Percentiles rank a stretch among this genome's conserved stretches.
Conservation (phyloP, 352 stramenopile genomes). For the Thraustotheca clavata region DNA sequence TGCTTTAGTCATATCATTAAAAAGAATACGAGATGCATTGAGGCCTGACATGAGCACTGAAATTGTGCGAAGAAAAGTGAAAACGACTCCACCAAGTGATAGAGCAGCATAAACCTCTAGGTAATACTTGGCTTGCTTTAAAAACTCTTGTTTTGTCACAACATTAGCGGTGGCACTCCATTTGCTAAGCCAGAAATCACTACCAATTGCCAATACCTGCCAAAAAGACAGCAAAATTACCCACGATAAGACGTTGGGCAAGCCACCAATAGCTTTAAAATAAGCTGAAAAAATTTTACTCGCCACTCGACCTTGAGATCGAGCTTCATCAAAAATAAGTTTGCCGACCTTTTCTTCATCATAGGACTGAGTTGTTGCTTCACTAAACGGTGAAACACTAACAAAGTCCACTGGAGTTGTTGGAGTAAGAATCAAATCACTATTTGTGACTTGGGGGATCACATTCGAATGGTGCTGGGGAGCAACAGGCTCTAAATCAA, state of each 20-base stretch:
- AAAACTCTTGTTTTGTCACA: not conserved
- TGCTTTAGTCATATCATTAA: slow-evolving; percentile 79
- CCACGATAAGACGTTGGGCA: not conserved
- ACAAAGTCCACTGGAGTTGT: not conserved
- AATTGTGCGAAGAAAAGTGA: slow-evolving; percentile 52
- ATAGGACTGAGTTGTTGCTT: not conserved
- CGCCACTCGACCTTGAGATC: slow-evolving; percentile 35
- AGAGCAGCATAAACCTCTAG: slow-evolving; percentile 53
- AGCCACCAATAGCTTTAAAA: slow-evolving; percentile 32
- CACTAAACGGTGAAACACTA: not conserved
- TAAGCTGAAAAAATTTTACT: slow-evolving; percentile 39
- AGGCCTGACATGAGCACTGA: slow-evolving; percentile 46
- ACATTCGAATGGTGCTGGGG: too few species aligned
- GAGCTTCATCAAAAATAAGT: slow-evolving; percentile 66
- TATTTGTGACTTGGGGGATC: not conserved
- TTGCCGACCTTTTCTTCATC: not conserved
- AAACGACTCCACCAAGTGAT: slow-evolving; percentile 38
- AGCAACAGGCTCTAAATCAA: too few species aligned
- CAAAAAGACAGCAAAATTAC: slow-evolving; percentile 11
- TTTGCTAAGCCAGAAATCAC: not conserved
- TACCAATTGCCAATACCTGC: not conserved
- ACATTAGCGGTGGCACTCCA: slow-evolving; percentile 5
- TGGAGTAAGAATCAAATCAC: not conserved
- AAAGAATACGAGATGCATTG: slow-evolving; percentile 52
- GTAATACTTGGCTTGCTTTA: slow-evolving; percentile 23